Base-by-base conservation (phyloP, 495 filamentous ascomycete species). In the Copromyces sp. region DNA sequence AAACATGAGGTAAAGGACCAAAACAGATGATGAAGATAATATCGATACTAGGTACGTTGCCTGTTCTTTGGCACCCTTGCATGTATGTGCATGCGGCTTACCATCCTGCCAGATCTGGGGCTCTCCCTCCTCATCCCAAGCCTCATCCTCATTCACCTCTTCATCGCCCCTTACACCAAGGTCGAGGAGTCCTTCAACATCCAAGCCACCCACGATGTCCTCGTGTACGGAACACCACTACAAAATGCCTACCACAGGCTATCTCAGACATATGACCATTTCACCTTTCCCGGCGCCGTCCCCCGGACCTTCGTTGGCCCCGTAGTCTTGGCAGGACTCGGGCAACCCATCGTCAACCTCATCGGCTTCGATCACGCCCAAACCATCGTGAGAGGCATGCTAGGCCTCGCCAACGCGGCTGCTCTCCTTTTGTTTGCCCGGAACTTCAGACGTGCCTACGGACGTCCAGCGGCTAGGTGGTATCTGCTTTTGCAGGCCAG, bases 181-280 rank as follows among this genome's bases (percentile, higher is more conserved):
- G 96, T 99, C 71, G 95, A 99, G 79, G 95, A 99, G 83, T 98
- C 94, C 0, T 99, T 99, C 87, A 97, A 97, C 76, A 89, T 98
- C 70, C 95, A 99, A 79, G 95, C 95, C 0, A 90, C 90, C 7
- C 96, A 98, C 81, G 95, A 99, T 78, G 91, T 98, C 41, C 78
- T 95, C 17, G 87, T 85, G 3, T 94, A 94, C 81, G 93, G 94
- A 2, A 88, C 94, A 39, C 91, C 94, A 0, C 86, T 81, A 9
- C 79, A 73, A 24, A 82, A 92, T 77, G 76, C 87, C 35, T 73
- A 83, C n/a, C 74, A 81, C 2, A 80, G 82, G 14, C 81, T 91
- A 38, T 83, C 80, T 3, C 78, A 80, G 29, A 79, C 88, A 41
- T 99, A 95, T 85, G 95, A 99, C 76, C 95, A 99, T 82, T 91